Conservation (phyloP, 1,284 basidiomycete genomes). For the Cutaneotrichosporon spelunceum region DNA sequence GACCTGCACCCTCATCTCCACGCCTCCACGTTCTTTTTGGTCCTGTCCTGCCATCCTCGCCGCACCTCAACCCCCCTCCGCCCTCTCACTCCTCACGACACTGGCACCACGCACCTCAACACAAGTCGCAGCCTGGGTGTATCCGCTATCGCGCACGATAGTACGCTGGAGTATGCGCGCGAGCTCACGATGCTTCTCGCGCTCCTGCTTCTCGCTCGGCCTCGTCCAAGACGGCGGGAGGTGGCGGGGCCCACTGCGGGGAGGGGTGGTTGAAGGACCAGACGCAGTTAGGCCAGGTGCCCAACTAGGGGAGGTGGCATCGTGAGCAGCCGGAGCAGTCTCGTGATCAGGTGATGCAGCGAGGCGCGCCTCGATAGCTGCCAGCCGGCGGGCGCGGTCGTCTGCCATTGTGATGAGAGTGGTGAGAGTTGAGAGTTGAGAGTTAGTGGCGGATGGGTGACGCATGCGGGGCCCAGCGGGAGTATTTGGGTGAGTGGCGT, state of each 20-base stretch:
- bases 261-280: too few relatives aligned
- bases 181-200: conserved; percentile 33
- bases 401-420: conserved; percentile 13
- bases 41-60: too few relatives aligned
- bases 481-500: conserved; percentile 10
- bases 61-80: background rate
- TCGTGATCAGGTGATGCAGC: conserved; percentile 6
- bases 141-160: conserved; percentile 45
- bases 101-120: conserved; percentile 41
- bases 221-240: conserved; percentile 20
- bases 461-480: conserved; percentile 5
- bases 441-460: background rate
- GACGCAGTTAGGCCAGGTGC: conserved; percentile 1
- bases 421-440: background rate
- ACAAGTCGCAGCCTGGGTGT: conserved; percentile 35
- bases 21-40: too few relatives aligned
- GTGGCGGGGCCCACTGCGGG: conserved; percentile 14
- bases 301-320: too few relatives aligned
- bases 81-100: background rate
- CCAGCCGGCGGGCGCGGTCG: conserved; percentile 23
- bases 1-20: too few relatives aligned
- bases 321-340: background rate
- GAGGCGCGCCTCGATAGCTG: conserved; percentile 42
- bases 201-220: conserved; percentile 25
- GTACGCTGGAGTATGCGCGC: conserved; percentile 39